Percentiles rank a stretch among this genome's conserved stretches.
These are phyloP conservation scores for Wickerhamiella nectarea DNA, from an alignment of 805 yeast genomes.

Conservation along the genomic window DNA sequence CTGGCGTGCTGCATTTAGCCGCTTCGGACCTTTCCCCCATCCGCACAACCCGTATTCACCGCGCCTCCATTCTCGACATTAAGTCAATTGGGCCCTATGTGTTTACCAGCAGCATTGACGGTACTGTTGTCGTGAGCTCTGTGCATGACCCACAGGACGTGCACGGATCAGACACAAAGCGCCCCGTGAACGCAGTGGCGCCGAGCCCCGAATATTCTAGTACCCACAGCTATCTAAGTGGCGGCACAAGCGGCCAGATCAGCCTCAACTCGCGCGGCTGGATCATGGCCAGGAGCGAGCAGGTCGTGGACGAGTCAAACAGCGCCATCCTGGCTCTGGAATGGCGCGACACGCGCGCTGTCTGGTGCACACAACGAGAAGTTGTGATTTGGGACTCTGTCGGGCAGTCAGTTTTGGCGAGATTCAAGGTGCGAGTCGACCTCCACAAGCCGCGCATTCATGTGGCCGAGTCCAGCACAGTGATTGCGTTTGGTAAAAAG, in stretches of 20 bases:
- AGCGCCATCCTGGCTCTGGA: conserved; percentile 50
- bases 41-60: conserved; percentile 68
- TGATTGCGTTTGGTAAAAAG: conserved; percentile 68
- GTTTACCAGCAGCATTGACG: conserved; percentile 88
- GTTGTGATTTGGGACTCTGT: conserved; percentile 51
- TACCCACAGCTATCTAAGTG: conserved; percentile 59
- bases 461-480: not conserved
- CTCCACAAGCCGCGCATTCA: conserved; percentile 55
- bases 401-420: conserved; percentile 35
- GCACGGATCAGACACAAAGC: conserved; percentile 62
- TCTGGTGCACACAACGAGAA: conserved; percentile 82
- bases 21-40: conserved; percentile 44
- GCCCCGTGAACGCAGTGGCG: conserved; percentile 82
- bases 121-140: conserved; percentile 75
- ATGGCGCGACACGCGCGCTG: conserved; percentile 41
- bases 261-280: conserved; percentile 64
- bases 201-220: conserved; percentile 54
- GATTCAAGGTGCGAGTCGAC: conserved; percentile 53
- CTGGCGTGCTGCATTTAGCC: conserved; percentile 65
- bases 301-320: conserved; percentile 33
- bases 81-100: conserved; percentile 50
- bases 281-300: conserved; percentile 72
- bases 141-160: conserved; percentile 48
- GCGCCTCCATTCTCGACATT: conserved; percentile 67
- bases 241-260: conserved; percentile 82